Evolutionary conservation across 805 yeast genomes (phyloP), one percentile per base, ranked within the genome.

Genomic region (Yamadazyma endophytica): DNA sequence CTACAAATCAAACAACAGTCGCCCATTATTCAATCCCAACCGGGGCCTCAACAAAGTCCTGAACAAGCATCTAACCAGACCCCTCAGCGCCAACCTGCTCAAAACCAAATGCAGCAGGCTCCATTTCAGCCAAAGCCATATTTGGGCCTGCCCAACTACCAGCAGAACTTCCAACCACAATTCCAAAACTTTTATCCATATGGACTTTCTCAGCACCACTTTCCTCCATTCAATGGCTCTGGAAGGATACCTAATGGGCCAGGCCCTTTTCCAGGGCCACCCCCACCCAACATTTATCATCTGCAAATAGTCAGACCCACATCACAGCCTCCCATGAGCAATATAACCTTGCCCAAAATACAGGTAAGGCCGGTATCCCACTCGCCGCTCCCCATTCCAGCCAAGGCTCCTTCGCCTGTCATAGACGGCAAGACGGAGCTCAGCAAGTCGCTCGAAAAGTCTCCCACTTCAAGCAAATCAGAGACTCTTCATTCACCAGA

Each of bases 181-280:
- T 33, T 26, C 6, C 21, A 23, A 21, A 26, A 17, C 9, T 12
- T 9, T 7, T 28, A 24, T 32, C 38, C 34, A n/a, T 37, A 35
- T 24, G 39, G 37, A 9, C 25, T 37, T 13, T 18, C 33, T 19
- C 48, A 27, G 19, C 42, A 37, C 29, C 39, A 37, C 33, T 46
- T 43, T 19, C 65, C 67, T 1, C 66, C 64, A 1, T 59, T 57
- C 33, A 45, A 49, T 17, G 63, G 66, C 4, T 43, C 41, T 9
- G 63, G 61, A 4, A 48, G 66, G 22, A 38, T 59, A 9, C 68
- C 68, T 15, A 60, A 62, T 41, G 68, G 67, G 3, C 69, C 68
- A 0, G 68, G 68, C 2, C 68, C 68, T 1, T 45, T 61, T 9
- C 69, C 68, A 0, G 67, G 67, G 2, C 69, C 70, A 3, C 62